Conservation (phyloP, 179 eudicot species). For the Drosera spatulata region DNA sequence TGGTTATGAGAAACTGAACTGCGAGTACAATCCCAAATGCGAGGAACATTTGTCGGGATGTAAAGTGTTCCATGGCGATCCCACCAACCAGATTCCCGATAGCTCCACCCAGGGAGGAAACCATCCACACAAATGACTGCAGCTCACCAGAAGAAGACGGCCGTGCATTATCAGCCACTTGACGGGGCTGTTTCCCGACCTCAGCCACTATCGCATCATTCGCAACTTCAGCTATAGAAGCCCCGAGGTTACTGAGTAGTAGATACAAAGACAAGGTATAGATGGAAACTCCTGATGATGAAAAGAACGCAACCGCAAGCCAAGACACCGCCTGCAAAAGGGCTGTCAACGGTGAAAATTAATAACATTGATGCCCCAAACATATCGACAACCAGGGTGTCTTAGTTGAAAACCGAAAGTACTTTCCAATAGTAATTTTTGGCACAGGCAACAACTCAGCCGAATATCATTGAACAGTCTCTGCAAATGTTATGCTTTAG, state of each 20-base stretch:
- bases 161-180: constrained; percentile 15
- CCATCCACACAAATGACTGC: constrained; percentile 92
- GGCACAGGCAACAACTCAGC: too few species aligned
- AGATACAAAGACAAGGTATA: constrained; percentile 56
- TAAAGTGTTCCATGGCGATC: too few species aligned
- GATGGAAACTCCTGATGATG: constrained; percentile 45
- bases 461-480: too few species aligned
- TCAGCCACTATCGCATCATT: constrained; percentile 95
- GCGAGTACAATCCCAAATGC: constrained; percentile 6
- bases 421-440: too few species aligned
- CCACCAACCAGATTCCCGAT: too few species aligned
- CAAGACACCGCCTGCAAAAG: constrained; percentile 78
- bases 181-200: constrained; percentile 36
- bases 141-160: constrained; percentile 55
- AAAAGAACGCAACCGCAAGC: constrained; percentile 49
- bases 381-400: too few species aligned
- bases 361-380: too few species aligned
- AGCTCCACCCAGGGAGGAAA: constrained; percentile 36
- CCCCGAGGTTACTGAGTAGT: constrained; percentile 74
- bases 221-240: constrained; percentile 83
- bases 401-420: too few species aligned
- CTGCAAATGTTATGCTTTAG: too few species aligned
- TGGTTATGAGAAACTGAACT: constrained; percentile 50
- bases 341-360: constrained; percentile 24
- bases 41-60: too few species aligned